phyloP scores from a whole-genome alignment of 1,139 yeast species.

The Kazachstania sp. region DNA sequence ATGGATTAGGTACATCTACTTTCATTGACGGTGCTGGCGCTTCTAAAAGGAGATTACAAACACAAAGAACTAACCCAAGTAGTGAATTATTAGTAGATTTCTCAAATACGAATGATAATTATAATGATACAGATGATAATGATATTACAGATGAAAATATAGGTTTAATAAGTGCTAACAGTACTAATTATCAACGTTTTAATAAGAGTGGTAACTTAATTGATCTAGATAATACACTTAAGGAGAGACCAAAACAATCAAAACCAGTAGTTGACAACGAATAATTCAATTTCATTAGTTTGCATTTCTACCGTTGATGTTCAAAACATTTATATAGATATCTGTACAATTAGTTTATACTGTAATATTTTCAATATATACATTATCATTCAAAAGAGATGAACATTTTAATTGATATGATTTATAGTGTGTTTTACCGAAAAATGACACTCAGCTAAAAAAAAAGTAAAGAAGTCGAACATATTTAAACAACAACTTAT shows the following conservation, averaged over 20 bases:
- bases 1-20: constrained; percentile 87
- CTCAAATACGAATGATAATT: not conserved
- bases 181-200: constrained; percentile 1
- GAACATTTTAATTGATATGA: too few species aligned
- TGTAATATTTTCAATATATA: too few species aligned
- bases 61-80: not conserved
- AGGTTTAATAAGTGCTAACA: not conserved
- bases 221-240: not conserved
- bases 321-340: too few species aligned
- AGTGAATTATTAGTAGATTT: not conserved
- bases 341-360: too few species aligned
- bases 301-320: too few species aligned
- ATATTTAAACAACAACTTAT: too few species aligned
- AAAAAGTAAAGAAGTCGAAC: too few species aligned
- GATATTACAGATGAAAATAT: not conserved
- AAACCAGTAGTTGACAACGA: constrained; percentile 3
- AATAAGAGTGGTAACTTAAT: not conserved
- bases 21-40: constrained; percentile 97
- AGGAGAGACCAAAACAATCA: constrained; percentile 28
- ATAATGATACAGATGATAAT: not conserved
- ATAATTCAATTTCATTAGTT: not conserved
- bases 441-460: too few species aligned
- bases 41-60: constrained; percentile 16
- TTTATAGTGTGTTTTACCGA: too few species aligned
- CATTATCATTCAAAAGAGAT: too few species aligned